Base-by-base conservation (phyloP, 768 basidiomycete species). In the Leucocoprinus leucothites region DNA sequence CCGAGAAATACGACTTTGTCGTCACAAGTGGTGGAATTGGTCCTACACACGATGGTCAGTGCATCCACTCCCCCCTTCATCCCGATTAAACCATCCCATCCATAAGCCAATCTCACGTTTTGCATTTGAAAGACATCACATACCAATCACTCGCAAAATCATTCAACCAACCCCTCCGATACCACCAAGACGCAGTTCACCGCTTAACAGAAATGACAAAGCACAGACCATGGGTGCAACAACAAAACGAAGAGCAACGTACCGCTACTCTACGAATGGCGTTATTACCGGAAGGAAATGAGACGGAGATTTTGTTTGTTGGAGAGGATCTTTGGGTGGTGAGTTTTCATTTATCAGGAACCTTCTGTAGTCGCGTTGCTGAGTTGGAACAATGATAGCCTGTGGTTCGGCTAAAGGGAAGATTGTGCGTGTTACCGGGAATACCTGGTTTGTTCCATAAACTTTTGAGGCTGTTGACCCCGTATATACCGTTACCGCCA, bases 21-120 rank as follows among this genome's bases (percentile, higher is more conserved):
- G 78, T 98, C 51, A 95, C 92, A 0, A 87, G 85, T 11, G 94
- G 95, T 1, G 94, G 95, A 0, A 93, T 97, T 52, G 93, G 93
- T 0, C 91, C 92, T 2, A 95, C 92, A 13, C 91, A 94, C 64
- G 92, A 92, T 64, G 91, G 91, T 89, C 59, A 53, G 79, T 67
- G 36, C 18, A 36, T 46, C 13, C 26, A 19, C 51, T n/a, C n/a
- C n/a, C n/a, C n/a, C n/a, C n/a, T n/a, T 22, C 22, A 55, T 13
- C 41, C n/a, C 24, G 16, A n/a, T 26, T n/a, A n/a, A n/a, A n/a
- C n/a, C n/a, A n/a, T n/a, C n/a, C n/a, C n/a, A n/a, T n/a, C n/a
- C n/a, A n/a, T n/a, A n/a, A 3, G 48, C 22, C 42, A 36, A 42
- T 25, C 21, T 48, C 8, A 28, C 55, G 44, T 51, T 28, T 34